Evolutionary conservation across 148 eudicot genomes (phyloP).

Genomic region (Salicornia ramosissima): DNA sequence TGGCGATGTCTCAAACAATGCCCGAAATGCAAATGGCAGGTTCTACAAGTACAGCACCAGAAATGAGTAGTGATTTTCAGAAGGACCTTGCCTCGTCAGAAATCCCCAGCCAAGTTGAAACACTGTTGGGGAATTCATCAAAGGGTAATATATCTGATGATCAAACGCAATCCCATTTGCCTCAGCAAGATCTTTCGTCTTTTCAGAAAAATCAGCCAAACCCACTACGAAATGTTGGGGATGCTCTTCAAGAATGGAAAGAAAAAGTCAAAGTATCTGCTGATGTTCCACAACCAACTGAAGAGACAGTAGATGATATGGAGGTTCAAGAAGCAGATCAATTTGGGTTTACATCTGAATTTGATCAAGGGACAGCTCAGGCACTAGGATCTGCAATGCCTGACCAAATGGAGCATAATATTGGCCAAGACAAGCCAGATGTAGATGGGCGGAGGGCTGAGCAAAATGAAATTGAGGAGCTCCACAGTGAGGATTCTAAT

Average conservation of each 20-base stretch:
- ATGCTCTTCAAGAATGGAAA: slow-evolving; percentile 96
- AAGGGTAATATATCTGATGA: slow-evolving; percentile 49
- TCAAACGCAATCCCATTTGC: slow-evolving; percentile 37
- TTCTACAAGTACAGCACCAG: slow-evolving; percentile 36
- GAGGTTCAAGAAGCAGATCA: slow-evolving; percentile 62
- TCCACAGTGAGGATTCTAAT: slow-evolving; percentile 37
- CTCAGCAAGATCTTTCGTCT: slow-evolving; percentile 49
- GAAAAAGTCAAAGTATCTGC: slow-evolving; percentile 77
- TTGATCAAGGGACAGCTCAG: slow-evolving; percentile 78
- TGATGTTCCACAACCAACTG: slow-evolving; percentile 46
- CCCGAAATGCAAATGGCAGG: slow-evolving; percentile 35
- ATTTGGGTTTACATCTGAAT: slow-evolving; percentile 69
- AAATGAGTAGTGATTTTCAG: slow-evolving; percentile 41
- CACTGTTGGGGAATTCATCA: slow-evolving; percentile 50
- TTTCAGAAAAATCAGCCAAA: slow-evolving; percentile 63
- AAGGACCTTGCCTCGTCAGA: slow-evolving; percentile 56
- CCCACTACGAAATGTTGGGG: slow-evolving; percentile 74
- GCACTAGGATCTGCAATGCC: slow-evolving; percentile 82
- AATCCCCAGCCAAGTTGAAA: slow-evolving; percentile 48
- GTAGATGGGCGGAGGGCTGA: slow-evolving; percentile 29
- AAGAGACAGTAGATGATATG: slow-evolving; percentile 45
- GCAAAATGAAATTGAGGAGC: slow-evolving; percentile 37
- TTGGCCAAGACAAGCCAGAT: slow-evolving; percentile 46
- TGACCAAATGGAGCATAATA: slow-evolving; percentile 62
- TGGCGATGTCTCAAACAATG: slow-evolving; percentile 39